Evolutionary conservation across 352 stramenopile species (phyloP).

Genomic region (Phytophthora tentaculata): DNA sequence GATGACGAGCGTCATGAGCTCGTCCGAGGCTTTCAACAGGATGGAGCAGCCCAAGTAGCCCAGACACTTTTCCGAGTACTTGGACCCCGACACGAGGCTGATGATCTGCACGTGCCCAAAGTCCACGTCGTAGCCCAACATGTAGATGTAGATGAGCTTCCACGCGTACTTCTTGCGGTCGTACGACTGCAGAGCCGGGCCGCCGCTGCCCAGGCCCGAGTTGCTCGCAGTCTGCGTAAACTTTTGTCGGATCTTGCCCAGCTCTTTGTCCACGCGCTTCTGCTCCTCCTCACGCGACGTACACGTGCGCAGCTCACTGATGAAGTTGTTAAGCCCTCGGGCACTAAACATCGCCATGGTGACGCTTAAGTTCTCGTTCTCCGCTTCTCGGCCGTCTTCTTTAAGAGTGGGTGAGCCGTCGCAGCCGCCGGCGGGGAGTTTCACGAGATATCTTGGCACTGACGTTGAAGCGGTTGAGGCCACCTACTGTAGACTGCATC

Average conservation of each 20-base stretch:
- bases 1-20: conserved; percentile 93
- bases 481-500: background rate
- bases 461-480: conserved; percentile 17
- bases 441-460: conserved; percentile 17
- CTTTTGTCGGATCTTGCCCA: conserved; percentile 98
- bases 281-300: conserved; percentile 94
- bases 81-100: conserved; percentile 93
- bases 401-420: conserved; percentile 20
- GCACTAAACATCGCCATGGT: conserved; percentile 84
- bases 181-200: conserved; percentile 90
- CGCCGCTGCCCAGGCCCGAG: conserved; percentile 27
- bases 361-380: background rate
- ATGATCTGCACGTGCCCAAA: conserved; percentile 99
- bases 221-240: conserved; percentile 83
- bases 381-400: conserved; percentile 13
- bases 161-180: conserved; percentile 99
- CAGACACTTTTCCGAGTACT: conserved; percentile 95
- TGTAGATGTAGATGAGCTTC: conserved; percentile 99
- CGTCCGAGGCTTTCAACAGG: conserved; percentile 92
- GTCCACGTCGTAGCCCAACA: conserved; percentile 99
- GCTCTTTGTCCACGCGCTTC: conserved; percentile 96
- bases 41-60: conserved; percentile 97
- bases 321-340: conserved; percentile 85
- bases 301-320: conserved; percentile 77
- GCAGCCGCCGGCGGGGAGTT: conserved; percentile 9